Evolutionary conservation across 306 rosid species (phyloP).

Genomic region (Acacia confusa): DNA sequence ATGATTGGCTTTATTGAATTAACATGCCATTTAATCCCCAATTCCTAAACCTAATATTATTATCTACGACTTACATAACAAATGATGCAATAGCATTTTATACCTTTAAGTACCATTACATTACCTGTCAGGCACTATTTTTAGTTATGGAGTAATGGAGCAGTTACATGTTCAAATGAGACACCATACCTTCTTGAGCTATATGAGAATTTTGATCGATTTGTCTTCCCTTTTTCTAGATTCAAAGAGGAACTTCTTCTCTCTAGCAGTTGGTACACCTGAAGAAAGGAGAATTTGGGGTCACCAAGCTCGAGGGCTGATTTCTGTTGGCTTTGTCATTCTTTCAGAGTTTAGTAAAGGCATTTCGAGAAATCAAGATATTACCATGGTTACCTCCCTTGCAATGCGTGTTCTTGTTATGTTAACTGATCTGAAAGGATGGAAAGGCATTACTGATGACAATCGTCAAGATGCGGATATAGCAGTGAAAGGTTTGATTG

Average conservation of each 20-base stretch:
- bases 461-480: conserved; percentile 48
- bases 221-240: conserved; percentile 43
- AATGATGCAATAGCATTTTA: background rate
- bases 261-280: conserved; percentile 59
- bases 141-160: background rate
- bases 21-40: too few relatives aligned
- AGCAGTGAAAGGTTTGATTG: conserved; percentile 68
- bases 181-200: background rate
- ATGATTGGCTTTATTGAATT: too few relatives aligned
- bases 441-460: conserved; percentile 61
- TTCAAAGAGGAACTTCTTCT: conserved; percentile 68
- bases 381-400: conserved; percentile 54
- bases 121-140: background rate
- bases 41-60: too few relatives aligned
- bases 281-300: conserved; percentile 86
- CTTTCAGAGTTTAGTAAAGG: conserved; percentile 67
- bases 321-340: conserved; percentile 61
- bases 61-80: too few relatives aligned
- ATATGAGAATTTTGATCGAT: conserved; percentile 22
- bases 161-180: background rate
- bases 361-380: conserved; percentile 46
- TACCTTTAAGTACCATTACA: background rate
- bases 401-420: conserved; percentile 81
- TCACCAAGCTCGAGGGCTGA: conserved; percentile 66
- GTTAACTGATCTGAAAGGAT: conserved; percentile 79